Percentiles rank a stretch among this genome's conserved stretches.
Conservation (phyloP, 345 rosid genomes). For the Streptanthus diversifolius region DNA sequence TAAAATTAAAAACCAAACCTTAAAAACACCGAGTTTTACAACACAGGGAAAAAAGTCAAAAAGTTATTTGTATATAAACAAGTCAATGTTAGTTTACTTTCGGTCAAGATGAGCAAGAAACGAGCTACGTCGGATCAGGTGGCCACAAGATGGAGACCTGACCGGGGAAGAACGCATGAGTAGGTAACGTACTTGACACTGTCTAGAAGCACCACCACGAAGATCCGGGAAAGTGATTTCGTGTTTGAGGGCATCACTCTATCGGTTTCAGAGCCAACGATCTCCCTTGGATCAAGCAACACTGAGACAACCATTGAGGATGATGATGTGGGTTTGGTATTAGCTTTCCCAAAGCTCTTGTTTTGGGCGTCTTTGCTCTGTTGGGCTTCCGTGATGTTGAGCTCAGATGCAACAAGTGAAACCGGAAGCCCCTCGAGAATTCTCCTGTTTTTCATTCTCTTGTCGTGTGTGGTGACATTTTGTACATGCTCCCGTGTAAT, state of each 20-base stretch:
- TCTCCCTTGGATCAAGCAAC: constrained; percentile 88
- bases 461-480: constrained; percentile 42
- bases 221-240: constrained; percentile 71
- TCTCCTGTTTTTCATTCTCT: constrained; percentile 62
- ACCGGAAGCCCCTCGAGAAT: constrained; percentile 53
- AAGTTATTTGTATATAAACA: constrained; percentile 15
- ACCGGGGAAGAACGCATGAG: constrained; percentile 78
- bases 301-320: constrained; percentile 89
- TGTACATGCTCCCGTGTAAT: constrained; percentile 42
- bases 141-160: constrained; percentile 66
- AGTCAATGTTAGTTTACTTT: constrained; percentile 18
- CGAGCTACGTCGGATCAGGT: constrained; percentile 35
- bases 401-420: constrained; percentile 49
- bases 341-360: constrained; percentile 43
- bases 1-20: not conserved
- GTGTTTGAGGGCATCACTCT: constrained; percentile 44
- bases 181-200: constrained; percentile 91
- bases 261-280: constrained; percentile 60
- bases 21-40: not conserved
- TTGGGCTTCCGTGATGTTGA: constrained; percentile 45
- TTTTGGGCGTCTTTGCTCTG: constrained; percentile 37
- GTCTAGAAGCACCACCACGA: constrained; percentile 91
- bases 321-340: constrained; percentile 40
- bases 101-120: constrained; percentile 19
- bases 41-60: not conserved